Evolutionary conservation across 306 rosid species (phyloP).

Genomic region (Lagenaria siceraria): DNA sequence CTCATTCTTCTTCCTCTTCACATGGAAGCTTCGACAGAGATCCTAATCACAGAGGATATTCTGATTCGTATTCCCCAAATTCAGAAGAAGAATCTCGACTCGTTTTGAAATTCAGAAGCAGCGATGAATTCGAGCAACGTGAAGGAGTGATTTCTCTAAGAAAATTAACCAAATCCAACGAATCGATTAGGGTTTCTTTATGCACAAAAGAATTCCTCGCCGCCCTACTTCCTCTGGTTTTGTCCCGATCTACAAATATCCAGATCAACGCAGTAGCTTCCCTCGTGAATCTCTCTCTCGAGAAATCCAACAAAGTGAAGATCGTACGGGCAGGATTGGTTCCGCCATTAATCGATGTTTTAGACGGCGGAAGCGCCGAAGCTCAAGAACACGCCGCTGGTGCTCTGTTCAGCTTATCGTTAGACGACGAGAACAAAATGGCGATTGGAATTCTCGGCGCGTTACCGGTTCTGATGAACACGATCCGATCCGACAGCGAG

Average conservation of each 20-base stretch:
- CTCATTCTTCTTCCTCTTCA: conserved; percentile 42
- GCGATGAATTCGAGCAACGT: conserved; percentile 55
- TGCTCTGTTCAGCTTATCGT: conserved; percentile 68
- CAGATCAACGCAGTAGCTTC: conserved; percentile 73
- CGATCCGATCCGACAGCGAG: conserved; percentile 60
- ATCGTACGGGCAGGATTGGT: conserved; percentile 76
- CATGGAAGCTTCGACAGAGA: conserved; percentile 26
- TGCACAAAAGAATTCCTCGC: conserved; percentile 45
- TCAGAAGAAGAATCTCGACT: conserved; percentile 38
- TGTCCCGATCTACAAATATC: conserved; percentile 45
- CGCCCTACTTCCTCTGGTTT: conserved; percentile 26
- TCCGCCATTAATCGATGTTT: conserved; percentile 47
- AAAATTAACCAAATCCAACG: conserved; percentile 41
- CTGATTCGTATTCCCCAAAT: conserved; percentile 19
- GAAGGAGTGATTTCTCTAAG: conserved; percentile 47
- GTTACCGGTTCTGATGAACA: conserved; percentile 64
- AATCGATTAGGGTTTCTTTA: conserved; percentile 42
- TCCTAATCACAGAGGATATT: conserved; percentile 11
- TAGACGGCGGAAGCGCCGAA: conserved; percentile 52
- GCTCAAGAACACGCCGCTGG: conserved; percentile 97
- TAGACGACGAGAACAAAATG: conserved; percentile 79
- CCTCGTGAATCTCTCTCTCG: conserved; percentile 70
- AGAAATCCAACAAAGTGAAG: conserved; percentile 66
- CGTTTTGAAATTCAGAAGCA: conserved; percentile 33
- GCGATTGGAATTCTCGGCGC: conserved; percentile 87